Evolutionary conservation across 352 stramenopile species (phyloP).

Genomic region (Aphanomyces astaci): DNA sequence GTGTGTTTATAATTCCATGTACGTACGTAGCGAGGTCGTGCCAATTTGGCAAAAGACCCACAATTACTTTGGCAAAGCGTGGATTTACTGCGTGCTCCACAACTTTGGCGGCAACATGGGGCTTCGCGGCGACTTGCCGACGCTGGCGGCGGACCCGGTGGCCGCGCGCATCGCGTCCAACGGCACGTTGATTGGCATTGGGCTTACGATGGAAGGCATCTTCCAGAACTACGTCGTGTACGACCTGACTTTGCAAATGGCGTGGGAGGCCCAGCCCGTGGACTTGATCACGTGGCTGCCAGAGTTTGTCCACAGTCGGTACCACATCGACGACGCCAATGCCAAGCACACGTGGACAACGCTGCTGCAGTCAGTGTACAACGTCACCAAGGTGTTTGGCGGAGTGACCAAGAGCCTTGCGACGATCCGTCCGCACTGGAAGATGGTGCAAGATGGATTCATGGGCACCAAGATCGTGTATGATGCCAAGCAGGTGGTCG

Average conservation of each 20-base stretch:
- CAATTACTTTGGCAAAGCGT: conserved; percentile 76
- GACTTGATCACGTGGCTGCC: conserved; percentile 43
- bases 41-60: conserved; percentile 66
- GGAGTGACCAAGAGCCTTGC: conserved; percentile 69
- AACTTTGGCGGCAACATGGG: conserved; percentile 78
- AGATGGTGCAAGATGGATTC: conserved; percentile 53
- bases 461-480: conserved; percentile 71
- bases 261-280: conserved; percentile 42
- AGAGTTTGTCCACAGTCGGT: conserved; percentile 46
- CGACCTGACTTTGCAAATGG: conserved; percentile 66
- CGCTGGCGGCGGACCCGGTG: conserved; percentile 44
- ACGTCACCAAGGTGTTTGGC: conserved; percentile 51
- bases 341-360: conserved; percentile 46
- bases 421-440: conserved; percentile 59
- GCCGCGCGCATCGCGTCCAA: conserved; percentile 36
- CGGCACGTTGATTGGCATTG: conserved; percentile 65
- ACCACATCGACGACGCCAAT: conserved; percentile 46
- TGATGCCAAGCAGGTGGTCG: conserved; percentile 48
- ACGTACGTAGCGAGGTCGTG: conserved; percentile 40
- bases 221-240: conserved; percentile 85
- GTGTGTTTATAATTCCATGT: too few relatives aligned
- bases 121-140: conserved; percentile 62
- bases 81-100: conserved; percentile 79
- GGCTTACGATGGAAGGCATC: conserved; percentile 79
- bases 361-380: conserved; percentile 59